These are phyloP conservation scores for Lachancea cidri DNA, from an alignment of 805 yeast genomes.

Conservation along the genomic window DNA sequence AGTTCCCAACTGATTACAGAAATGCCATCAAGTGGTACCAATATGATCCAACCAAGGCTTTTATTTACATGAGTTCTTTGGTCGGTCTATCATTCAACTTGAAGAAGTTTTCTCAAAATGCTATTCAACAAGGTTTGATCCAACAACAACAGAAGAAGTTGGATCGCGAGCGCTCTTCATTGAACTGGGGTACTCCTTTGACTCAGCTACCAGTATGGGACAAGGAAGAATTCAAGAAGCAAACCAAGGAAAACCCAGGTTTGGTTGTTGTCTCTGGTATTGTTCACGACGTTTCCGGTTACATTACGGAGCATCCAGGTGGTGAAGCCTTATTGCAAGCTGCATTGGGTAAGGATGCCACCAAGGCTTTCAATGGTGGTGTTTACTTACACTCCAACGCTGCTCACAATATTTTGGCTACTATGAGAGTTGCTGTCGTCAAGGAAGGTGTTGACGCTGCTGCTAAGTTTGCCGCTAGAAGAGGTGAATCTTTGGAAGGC, in stretches of 20 bases:
- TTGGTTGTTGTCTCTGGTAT: constrained; percentile 71
- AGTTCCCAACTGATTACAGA: constrained; percentile 85
- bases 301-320: constrained; percentile 78
- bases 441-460: constrained; percentile 58
- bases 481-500: constrained; percentile 31
- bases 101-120: constrained; percentile 72
- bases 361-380: constrained; percentile 80
- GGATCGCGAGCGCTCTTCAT: constrained; percentile 52
- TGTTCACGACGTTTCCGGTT: constrained; percentile 67
- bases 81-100: constrained; percentile 68
- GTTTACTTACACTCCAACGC: constrained; percentile 83
- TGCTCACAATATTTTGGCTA: constrained; percentile 76
- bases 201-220: constrained; percentile 71
- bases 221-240: constrained; percentile 49
- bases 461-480: constrained; percentile 38
- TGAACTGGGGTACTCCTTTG: constrained; percentile 74
- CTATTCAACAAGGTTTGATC: constrained; percentile 73
- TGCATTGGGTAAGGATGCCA: constrained; percentile 75
- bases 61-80: constrained; percentile 54
- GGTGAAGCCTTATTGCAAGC: constrained; percentile 69
- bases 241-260: constrained; percentile 49
- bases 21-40: constrained; percentile 85
- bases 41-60: constrained; percentile 74
- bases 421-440: constrained; percentile 77
- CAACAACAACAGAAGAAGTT: constrained; percentile 83